These are phyloP conservation scores for Trichophyton benhamiae DNA, from an alignment of 2,329 filamentous ascomycete species.

Conservation along the genomic window DNA sequence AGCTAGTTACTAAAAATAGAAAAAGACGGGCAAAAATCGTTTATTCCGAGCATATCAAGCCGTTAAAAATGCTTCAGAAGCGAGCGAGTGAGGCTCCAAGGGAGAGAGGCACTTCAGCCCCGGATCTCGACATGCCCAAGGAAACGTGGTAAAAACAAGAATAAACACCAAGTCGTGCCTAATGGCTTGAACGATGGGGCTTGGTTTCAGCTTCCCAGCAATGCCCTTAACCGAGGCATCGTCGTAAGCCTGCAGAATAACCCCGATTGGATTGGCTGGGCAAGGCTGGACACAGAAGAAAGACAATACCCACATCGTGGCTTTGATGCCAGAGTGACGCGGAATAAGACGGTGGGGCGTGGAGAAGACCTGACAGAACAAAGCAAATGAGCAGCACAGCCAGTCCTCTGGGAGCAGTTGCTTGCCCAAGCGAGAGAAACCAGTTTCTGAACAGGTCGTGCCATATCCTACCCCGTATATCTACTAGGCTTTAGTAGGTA, in stretches of 20 bases:
- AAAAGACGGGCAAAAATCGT: neutral
- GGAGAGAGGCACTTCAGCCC: neutral
- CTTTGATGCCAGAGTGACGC: neutral
- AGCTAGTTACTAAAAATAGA: neutral
- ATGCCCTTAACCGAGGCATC: neutral
- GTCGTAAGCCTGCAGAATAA: neutral
- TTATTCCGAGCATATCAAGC: neutral
- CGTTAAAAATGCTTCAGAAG: neutral
- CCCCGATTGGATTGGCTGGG: neutral
- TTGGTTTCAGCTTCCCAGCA: neutral
- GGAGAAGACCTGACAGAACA: neutral
- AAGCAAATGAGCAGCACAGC: neutral
- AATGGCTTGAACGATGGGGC: neutral
- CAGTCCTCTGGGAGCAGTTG: neutral
- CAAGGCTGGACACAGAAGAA: neutral
- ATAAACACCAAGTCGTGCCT: neutral
- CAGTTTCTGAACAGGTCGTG: neutral
- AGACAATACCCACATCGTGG: neutral
- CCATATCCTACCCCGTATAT: neutral
- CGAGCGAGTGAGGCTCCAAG: neutral
- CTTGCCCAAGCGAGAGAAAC: neutral
- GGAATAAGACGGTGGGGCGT: neutral
- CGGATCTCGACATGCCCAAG: neutral
- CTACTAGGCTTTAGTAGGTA: neutral
- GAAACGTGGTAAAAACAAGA: neutral